Evolutionary conservation across 1,139 yeast genomes (phyloP), one percentile per base, ranked within the genome.

Genomic region (Protomyces macrosporus): DNA sequence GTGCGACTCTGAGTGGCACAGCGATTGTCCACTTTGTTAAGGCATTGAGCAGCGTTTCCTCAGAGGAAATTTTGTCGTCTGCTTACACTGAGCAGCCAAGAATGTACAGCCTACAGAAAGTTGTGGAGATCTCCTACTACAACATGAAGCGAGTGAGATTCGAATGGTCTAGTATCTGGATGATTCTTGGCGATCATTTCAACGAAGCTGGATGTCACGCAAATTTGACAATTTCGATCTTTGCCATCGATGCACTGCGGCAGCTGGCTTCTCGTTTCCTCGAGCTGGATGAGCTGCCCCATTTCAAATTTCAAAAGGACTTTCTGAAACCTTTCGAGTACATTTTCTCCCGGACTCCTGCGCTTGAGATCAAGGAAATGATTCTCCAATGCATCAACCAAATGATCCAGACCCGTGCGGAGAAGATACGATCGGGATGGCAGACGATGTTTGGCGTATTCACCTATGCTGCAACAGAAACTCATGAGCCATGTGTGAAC

Each of bases 91-190:
- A 81, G 9, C 85, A 89, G 67, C 98, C 98, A 36, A 81, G 98
- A 73, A 87, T 90, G 75, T 95, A 90, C 72, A 88, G 97, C 0
- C 77, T 95, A 68, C 98, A 90, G 71, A 95, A 95, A 72, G 88
- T 95, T 80, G 96, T 95, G 59, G 98, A 95, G 75, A 95, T 95
- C 55, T 91, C 98, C 75, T 93, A 93, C 75, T 95, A 95, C 77
- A 95, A 95, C 74, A 93, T 95, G 98, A 85, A 85, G 65, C 88
- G 98, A 79, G 90, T 95, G 71, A 85, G 97, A 73, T 85, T 95
- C 68, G 97, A 95, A 76, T 95, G 98, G 98, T 84, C 96, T 6
- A 95, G 90, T 65, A 79, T 95, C 66, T 95, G 99, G 99, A 82
- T 87, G 6, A 87, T 89, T 10, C 88, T 95, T 88, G 97, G 96